Conservation (phyloP, 1,284 basidiomycete species). For the Filobasidium uniguttulatum region DNA sequence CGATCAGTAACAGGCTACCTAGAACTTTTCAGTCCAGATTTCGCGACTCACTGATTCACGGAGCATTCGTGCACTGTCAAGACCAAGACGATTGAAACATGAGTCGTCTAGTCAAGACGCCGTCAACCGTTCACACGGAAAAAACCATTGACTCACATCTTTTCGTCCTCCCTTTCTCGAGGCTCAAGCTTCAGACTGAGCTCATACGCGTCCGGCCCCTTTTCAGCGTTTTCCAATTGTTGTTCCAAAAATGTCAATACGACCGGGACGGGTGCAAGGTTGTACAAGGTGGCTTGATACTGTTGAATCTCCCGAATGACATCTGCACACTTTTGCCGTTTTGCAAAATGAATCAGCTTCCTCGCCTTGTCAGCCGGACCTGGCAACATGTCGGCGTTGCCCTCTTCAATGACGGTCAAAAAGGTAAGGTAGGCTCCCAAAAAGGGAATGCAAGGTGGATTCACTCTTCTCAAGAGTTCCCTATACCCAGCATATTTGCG, state of each 20-base stretch:
- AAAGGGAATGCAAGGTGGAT: slow-evolving; percentile 94
- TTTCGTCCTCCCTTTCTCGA: slow-evolving; percentile 58
- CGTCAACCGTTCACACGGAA: neutral
- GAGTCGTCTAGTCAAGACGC: neutral
- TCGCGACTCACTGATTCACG: slow-evolving; percentile 26
- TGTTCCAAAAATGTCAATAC: slow-evolving; percentile 67
- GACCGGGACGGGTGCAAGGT: slow-evolving; percentile 55
- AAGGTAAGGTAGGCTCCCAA: slow-evolving; percentile 92
- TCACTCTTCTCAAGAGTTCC: slow-evolving; percentile 65
- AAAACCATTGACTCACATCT: slow-evolving; percentile 20
- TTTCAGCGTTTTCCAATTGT: slow-evolving; percentile 54
- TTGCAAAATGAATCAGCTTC: slow-evolving; percentile 81
- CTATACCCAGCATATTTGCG: slow-evolving; percentile 92
- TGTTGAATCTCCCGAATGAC: slow-evolving; percentile 92
- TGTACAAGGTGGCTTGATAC: slow-evolving; percentile 84
- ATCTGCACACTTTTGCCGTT: slow-evolving; percentile 83
- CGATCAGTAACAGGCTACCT: no score
- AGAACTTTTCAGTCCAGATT: no score
- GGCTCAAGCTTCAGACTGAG: slow-evolving; percentile 77
- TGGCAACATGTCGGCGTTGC: slow-evolving; percentile 70
- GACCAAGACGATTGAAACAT: neutral
- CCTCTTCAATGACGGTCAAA: slow-evolving; percentile 94
- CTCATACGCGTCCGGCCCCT: slow-evolving; percentile 66
- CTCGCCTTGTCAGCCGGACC: slow-evolving; percentile 27
- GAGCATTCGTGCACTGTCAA: slow-evolving; percentile 24